Evolutionary conservation across 768 basidiomycete genomes (phyloP).

Genomic region (Trametes meyenii): DNA sequence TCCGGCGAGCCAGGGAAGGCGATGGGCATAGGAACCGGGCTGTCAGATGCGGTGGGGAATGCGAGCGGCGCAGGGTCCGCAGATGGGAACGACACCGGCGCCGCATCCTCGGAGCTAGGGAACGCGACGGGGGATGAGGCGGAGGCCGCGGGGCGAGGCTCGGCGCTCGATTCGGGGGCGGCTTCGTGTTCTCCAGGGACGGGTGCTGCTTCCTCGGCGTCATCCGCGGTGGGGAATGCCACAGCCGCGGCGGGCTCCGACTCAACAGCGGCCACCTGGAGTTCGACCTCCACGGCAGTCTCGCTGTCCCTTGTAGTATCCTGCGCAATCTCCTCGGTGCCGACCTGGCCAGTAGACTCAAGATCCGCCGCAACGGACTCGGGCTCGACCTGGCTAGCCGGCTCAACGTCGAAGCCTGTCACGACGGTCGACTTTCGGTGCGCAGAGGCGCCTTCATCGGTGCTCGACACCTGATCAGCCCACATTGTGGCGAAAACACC

Average conservation of each 20-base stretch:
- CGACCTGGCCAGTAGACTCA: conserved; percentile 10
- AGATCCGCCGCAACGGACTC: conserved; percentile 16
- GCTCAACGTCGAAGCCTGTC: conserved; percentile 48
- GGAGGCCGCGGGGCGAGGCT: conserved; percentile 21
- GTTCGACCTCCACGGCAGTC: conserved; percentile 16
- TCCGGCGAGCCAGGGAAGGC: conserved; percentile 39
- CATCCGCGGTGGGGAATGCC: conserved; percentile 24
- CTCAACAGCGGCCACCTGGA: conserved; percentile 13
- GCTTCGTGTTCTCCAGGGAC: conserved; percentile 20
- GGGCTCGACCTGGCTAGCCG: conserved; percentile 8
- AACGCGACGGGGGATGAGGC: conserved; percentile 28
- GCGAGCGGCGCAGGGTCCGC: conserved; percentile 34
- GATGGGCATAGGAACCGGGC: conserved; percentile 32
- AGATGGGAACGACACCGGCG: conserved; percentile 38
- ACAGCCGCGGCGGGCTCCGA: conserved; percentile 3
- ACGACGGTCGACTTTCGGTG: conserved; percentile 42
- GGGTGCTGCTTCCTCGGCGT: conserved; percentile 14
- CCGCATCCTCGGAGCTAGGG: conserved; percentile 30
- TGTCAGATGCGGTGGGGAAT: conserved; percentile 37
- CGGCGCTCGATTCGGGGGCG: conserved; percentile 14
- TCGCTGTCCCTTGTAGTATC: conserved; percentile 31
- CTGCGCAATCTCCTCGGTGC: conserved; percentile 30
- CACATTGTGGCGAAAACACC: conserved; percentile 87
- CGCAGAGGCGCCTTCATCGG: conserved; percentile 51
- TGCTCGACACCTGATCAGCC: conserved; percentile 78